phyloP scores from a whole-genome alignment of 2,329 filamentous ascomycete species.

The Thelonectria blattea region DNA sequence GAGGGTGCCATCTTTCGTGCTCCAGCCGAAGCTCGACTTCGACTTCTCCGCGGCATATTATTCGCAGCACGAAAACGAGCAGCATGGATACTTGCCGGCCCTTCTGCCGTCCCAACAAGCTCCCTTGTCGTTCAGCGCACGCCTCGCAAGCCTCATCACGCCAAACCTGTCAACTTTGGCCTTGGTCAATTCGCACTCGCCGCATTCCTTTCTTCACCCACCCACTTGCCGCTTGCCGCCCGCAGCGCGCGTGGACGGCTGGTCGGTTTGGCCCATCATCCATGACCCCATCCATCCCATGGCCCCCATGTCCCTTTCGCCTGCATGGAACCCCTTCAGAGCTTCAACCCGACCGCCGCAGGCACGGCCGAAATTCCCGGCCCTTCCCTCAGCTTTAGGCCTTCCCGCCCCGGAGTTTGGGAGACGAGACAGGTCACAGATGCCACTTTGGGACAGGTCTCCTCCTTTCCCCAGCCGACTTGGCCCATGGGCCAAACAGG shows the following conservation, averaged over 20 bases:
- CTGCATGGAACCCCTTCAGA: not conserved
- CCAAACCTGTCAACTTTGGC: not conserved
- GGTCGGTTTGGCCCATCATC: too few relatives aligned
- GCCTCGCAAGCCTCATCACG: not conserved
- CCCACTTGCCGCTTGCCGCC: slow-evolving; percentile 10
- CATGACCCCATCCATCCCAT: too few relatives aligned
- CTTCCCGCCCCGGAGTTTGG: slow-evolving; percentile 1
- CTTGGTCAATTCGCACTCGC: not conserved
- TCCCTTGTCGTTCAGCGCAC: slow-evolving; percentile 6
- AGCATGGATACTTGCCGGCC: too few relatives aligned
- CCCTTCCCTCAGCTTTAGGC: not conserved
- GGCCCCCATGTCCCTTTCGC: not conserved
- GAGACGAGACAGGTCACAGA: not conserved
- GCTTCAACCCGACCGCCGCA: slow-evolving; percentile 1
- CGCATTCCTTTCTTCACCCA: slow-evolving; percentile 8
- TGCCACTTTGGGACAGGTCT: not conserved
- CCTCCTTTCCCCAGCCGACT: slow-evolving; percentile 11
- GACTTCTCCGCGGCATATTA: not conserved
- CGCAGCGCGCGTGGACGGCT: slow-evolving; percentile 1
- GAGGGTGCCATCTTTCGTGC: not conserved
- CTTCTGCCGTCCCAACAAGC: not conserved
- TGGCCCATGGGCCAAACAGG: too few relatives aligned
- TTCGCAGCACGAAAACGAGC: too few relatives aligned
- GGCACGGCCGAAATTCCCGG: slow-evolving; percentile 16
- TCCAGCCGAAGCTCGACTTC: not conserved